Evolutionary conservation across 148 eudicot species (phyloP), one percentile per base, ranked within the genome.

Genomic region (Chenopodium suecicum): DNA sequence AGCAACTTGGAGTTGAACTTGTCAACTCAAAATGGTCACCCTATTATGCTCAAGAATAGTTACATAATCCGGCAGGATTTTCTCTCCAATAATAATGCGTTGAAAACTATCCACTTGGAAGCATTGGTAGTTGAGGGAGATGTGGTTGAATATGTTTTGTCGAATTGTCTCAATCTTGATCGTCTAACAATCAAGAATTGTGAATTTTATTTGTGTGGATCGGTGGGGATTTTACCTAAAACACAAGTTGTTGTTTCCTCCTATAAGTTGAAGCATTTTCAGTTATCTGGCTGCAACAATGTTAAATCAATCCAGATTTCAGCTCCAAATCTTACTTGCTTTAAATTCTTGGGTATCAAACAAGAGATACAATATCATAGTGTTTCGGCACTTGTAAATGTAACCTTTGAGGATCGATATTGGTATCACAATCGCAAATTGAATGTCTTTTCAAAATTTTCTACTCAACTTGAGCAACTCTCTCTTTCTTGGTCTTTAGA

Each of bases 1-100:
- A 11, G 37, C 11, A 74, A 74, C 46, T 34, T 74, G 77, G 77
- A 74, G 62, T 47, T 73, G 56, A 20, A 73, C 76, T 22, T 56
- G 23, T 54, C 29, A 27, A 27, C 29, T 27, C 29, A 27, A 27
- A 27, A 27, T 27, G 29, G 29, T 27, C 29, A 27, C 29, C 29
- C 29, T 27, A 27, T 27, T 27, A 27, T 27, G 29, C 29, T 27
- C 29, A 27, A 27, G 29, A 27, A 27, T 27, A 27, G 29, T 5
- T 29, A 10, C 34, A 10, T 48, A 5, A 0, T 50, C 23, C 48
- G 19, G 4, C 31, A 62, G 7, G 23, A 9, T 47, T 23, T 9
- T 74, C 3, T 74, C 16, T 52, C 2, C 50, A 29, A 32, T 32
- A 32, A 1, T 52, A 10, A 11, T 72, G 41, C 58, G 16, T 63